Evolutionary conservation across 1,139 yeast genomes (phyloP).

Genomic region (Yamadazyma sp.): DNA sequence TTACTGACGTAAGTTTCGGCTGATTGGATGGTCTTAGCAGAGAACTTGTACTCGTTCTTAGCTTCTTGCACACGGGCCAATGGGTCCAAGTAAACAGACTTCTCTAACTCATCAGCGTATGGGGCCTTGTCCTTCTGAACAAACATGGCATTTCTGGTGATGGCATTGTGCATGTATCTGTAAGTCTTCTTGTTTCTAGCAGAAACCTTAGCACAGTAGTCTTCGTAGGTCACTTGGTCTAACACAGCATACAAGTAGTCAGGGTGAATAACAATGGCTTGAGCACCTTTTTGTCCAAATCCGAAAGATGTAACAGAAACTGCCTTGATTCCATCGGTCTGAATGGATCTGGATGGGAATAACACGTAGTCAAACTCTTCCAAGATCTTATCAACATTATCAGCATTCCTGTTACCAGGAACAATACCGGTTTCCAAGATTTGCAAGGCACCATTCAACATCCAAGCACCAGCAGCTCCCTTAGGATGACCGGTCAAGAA

Average conservation of each 20-base stretch:
- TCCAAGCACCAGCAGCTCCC: constrained; percentile 99
- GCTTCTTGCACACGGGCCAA: constrained; percentile 73
- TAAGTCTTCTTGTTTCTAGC: constrained; percentile 88
- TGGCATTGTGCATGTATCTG: constrained; percentile 94
- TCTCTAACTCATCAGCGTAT: constrained; percentile 83
- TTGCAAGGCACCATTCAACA: constrained; percentile 98
- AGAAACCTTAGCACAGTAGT: constrained; percentile 68
- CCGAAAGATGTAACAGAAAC: constrained; percentile 97
- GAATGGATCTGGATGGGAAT: constrained; percentile 90
- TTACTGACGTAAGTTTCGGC: constrained; percentile 34
- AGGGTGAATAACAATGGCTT: constrained; percentile 87
- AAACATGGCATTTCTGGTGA: constrained; percentile 87
- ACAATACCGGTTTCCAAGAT: constrained; percentile 88
- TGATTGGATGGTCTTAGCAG: constrained; percentile 40
- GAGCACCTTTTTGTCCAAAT: constrained; percentile 99
- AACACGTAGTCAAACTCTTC: constrained; percentile 85
- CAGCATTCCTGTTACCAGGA: constrained; percentile 99
- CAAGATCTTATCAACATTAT: constrained; percentile 81
- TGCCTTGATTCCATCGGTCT: constrained; percentile 97
- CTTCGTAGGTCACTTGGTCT: constrained; percentile 65
- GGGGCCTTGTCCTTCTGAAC: constrained; percentile 94
- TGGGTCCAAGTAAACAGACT: constrained; percentile 91
- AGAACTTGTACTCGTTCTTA: constrained; percentile 48
- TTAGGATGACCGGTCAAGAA: constrained; percentile 99
- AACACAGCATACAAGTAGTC: constrained; percentile 89